Conservation (phyloP, 441 rosid genomes). For the Brassica balearica region DNA sequence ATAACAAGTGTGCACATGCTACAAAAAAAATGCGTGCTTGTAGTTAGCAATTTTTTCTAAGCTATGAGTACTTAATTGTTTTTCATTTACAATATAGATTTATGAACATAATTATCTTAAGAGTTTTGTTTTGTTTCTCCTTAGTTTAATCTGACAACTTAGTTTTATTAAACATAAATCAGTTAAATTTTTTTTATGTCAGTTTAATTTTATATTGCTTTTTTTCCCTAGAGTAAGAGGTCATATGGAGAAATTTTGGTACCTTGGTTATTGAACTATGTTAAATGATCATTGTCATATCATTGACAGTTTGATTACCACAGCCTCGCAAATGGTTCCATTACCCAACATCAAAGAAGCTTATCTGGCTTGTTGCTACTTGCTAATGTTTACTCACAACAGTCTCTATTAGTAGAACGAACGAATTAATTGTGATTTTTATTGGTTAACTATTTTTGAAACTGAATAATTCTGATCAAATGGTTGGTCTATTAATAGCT, state of each 20-base stretch:
- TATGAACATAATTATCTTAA: not conserved
- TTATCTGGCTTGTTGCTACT: conserved; percentile 1
- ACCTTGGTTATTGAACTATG: not conserved
- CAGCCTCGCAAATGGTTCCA: not conserved
- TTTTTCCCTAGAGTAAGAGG: not conserved
- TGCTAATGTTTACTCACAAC: not conserved
- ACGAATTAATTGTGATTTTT: too few species aligned
- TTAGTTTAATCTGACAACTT: not conserved
- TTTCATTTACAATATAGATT: not conserved
- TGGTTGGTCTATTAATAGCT: conserved; percentile 11
- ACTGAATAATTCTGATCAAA: not conserved
- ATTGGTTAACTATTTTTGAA: not conserved
- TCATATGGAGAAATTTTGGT: not conserved
- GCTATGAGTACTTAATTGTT: not conserved
- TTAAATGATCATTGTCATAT: not conserved
- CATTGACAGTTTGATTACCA: not conserved
- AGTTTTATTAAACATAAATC: not conserved
- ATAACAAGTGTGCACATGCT: not conserved
- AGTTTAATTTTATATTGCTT: not conserved
- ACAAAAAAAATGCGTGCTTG: not conserved
- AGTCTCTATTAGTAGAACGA: too few species aligned
- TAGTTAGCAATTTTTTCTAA: not conserved
- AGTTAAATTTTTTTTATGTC: not conserved
- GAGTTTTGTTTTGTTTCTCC: not conserved
- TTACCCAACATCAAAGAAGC: not conserved